phyloP scores from a whole-genome alignment of 352 stramenopile genomes.

The Globisporangium polare region DNA sequence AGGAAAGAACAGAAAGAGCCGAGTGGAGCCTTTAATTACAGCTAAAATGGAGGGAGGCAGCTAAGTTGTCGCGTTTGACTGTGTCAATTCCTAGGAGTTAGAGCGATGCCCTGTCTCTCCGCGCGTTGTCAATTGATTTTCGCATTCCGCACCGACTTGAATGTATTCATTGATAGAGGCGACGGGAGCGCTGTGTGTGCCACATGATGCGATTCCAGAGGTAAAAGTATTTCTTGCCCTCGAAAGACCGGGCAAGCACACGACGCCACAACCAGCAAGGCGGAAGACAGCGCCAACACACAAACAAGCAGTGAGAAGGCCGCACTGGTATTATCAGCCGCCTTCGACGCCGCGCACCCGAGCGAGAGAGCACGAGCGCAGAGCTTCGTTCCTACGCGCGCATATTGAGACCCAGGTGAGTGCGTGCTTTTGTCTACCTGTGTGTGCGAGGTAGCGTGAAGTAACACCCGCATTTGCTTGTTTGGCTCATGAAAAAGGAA shows the following conservation, averaged over 20 bases:
- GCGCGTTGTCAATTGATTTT: background rate
- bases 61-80: no score
- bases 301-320: background rate
- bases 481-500: background rate
- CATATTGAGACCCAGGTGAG: background rate
- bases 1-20: no score
- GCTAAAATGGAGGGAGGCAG: no score
- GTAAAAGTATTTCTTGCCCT: no score
- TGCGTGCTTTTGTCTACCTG: background rate
- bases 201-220: no score
- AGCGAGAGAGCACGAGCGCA: background rate
- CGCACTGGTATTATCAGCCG: background rate
- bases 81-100: no score
- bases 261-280: background rate
- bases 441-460: background rate
- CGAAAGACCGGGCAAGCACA: no score
- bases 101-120: no score
- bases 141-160: background rate
- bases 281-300: background rate
- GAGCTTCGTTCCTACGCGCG: background rate
- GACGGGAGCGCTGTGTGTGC: background rate
- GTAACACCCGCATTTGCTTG: constrained; percentile 5
- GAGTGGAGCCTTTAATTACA: no score
- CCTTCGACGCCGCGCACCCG: background rate
- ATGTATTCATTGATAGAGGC: background rate